Conservation (phyloP, 257 asterid genomes). For the Salvia splendens region DNA sequence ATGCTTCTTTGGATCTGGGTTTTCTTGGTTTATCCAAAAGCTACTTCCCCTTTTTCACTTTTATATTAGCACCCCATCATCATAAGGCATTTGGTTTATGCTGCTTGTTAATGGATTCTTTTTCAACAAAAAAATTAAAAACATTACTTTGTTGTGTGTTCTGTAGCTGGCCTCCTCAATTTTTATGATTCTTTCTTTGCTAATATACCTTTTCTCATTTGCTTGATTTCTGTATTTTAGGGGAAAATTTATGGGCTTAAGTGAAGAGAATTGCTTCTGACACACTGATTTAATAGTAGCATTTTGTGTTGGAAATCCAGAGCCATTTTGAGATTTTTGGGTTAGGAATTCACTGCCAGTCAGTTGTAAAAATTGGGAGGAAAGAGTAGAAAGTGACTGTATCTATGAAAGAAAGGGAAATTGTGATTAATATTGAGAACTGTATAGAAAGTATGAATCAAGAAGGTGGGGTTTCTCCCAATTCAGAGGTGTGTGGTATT, state of each 20-base stretch:
- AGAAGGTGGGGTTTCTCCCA: slow-evolving; percentile 32
- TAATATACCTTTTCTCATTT: background rate
- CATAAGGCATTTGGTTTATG: slow-evolving; percentile 14
- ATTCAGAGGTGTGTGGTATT: too few species aligned
- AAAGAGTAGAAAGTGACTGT: slow-evolving; percentile 27
- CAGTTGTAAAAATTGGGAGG: slow-evolving; percentile 11
- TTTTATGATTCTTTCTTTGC: slow-evolving; percentile 11
- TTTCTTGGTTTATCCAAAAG: slow-evolving; percentile 34
- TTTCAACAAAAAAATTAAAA: background rate
- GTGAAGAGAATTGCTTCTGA: slow-evolving; percentile 25
- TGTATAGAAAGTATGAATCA: slow-evolving; percentile 30
- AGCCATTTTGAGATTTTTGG: background rate
- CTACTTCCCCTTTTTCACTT: slow-evolving; percentile 29
- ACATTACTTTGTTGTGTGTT: background rate
- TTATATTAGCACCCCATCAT: slow-evolving; percentile 2
- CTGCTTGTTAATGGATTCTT: slow-evolving; percentile 13
- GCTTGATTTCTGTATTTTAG: slow-evolving; percentile 14
- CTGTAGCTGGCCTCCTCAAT: slow-evolving; percentile 19
- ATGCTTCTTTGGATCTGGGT: slow-evolving; percentile 51
- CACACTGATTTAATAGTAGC: background rate
- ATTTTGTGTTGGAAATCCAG: background rate
- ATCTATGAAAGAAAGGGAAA: slow-evolving; percentile 43
- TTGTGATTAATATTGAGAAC: slow-evolving; percentile 51
- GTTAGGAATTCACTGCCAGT: background rate
- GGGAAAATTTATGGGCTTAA: slow-evolving; percentile 24